A percentile compares a stretch with the other conserved stretches of the same genome.
These are phyloP conservation scores for Notholithocarpus densiflorus DNA, from an alignment of 306 rosid genomes.

Conservation along the genomic window DNA sequence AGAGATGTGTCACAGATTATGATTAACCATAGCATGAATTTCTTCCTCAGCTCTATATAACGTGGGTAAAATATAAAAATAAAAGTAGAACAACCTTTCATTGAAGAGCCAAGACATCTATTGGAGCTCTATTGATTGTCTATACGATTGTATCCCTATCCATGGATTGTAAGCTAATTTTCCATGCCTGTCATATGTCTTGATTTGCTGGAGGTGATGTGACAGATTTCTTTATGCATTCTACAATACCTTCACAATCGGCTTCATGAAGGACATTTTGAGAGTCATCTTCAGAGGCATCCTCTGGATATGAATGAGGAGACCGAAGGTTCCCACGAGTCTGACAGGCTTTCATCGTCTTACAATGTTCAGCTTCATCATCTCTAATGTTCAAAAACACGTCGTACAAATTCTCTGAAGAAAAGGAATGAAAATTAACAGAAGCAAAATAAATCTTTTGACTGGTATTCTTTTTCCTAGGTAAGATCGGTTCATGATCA, in stretches of 20 bases:
- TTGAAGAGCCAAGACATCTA: background rate
- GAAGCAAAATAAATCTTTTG: background rate
- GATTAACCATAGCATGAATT: no score
- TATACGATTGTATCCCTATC: constrained; percentile 18
- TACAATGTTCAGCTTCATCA: constrained; percentile 97
- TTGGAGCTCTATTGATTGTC: constrained; percentile 9
- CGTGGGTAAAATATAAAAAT: no score
- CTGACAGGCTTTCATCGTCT: constrained; percentile 98
- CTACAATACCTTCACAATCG: constrained; percentile 84
- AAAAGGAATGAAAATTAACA: background rate
- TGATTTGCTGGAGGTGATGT: constrained; percentile 42
- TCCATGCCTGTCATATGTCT: background rate
- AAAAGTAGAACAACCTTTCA: background rate
- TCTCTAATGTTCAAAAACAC: constrained; percentile 88
- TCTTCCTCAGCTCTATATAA: no score
- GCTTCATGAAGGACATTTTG: constrained; percentile 30
- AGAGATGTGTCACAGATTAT: no score
- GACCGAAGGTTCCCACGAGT: constrained; percentile 84
- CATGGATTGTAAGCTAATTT: constrained; percentile 20
- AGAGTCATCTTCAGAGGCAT: constrained; percentile 36
- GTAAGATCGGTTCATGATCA: no score
- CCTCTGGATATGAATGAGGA: constrained; percentile 69
- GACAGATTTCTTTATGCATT: constrained; percentile 70
- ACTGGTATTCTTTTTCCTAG: background rate
- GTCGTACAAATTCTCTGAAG: constrained; percentile 74